These are phyloP conservation scores for Phaeolepiota aurea DNA, from an alignment of 768 basidiomycete genomes.

Conservation along the genomic window DNA sequence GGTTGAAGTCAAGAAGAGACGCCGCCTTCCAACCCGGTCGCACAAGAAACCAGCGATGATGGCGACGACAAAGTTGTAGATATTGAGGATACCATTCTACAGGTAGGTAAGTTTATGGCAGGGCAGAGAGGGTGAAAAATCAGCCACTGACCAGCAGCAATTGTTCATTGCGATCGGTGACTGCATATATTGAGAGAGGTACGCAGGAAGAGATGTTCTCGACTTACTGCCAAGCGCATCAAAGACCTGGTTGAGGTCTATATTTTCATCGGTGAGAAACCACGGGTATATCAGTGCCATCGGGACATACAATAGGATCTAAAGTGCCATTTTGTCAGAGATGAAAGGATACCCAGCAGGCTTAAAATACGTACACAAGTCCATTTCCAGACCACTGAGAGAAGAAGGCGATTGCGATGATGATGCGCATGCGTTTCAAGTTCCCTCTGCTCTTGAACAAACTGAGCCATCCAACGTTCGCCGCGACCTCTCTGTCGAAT, in stretches of 20 bases:
- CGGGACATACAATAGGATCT: slow-evolving; percentile 41
- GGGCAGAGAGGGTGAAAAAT: background rate
- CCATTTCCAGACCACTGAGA: slow-evolving; percentile 53
- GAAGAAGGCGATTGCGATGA: slow-evolving; percentile 52
- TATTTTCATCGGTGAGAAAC: no score
- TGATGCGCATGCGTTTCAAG: slow-evolving; percentile 43
- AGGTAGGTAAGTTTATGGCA: background rate
- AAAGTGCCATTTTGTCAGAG: slow-evolving; percentile 7
- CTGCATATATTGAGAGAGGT: no score
- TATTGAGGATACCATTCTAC: slow-evolving; percentile 45
- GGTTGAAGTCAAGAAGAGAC: slow-evolving; percentile 39
- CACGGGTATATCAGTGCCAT: no score
- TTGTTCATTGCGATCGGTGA: slow-evolving; percentile 36
- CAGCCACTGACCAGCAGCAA: slow-evolving; percentile 23
- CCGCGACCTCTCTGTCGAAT: slow-evolving; percentile 30
- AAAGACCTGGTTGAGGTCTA: slow-evolving; percentile 46
- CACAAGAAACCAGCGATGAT: slow-evolving; percentile 38
- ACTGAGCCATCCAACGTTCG: slow-evolving; percentile 33
- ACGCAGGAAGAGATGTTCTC: no score
- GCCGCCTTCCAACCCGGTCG: slow-evolving; percentile 41
- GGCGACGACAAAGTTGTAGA: slow-evolving; percentile 50
- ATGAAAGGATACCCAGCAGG: slow-evolving; percentile 9
- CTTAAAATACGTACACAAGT: slow-evolving; percentile 26
- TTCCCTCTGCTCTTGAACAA: slow-evolving; percentile 45
- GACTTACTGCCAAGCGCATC: slow-evolving; percentile 35